A percentile compares a stretch with the other conserved stretches of the same genome.
These are phyloP conservation scores for Sungouiella blattae DNA, from an alignment of 805 yeast genomes.

Conservation along the genomic window DNA sequence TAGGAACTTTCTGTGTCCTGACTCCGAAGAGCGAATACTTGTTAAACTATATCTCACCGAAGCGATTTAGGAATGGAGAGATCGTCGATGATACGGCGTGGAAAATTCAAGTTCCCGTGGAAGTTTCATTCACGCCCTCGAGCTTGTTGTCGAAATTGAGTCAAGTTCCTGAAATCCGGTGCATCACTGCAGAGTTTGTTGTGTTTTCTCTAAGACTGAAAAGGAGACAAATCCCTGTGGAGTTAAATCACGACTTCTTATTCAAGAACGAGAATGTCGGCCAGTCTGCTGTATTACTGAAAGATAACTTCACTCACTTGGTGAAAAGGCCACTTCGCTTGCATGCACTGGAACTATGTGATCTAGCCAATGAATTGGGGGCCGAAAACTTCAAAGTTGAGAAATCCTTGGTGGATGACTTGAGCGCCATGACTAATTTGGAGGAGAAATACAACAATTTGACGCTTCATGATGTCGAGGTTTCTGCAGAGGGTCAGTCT, in stretches of 20 bases:
- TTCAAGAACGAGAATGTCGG: constrained; percentile 26
- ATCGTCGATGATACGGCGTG: constrained; percentile 9
- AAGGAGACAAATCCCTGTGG: constrained; percentile 31
- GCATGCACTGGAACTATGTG: constrained; percentile 27
- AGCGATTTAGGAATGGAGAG: constrained; percentile 12
- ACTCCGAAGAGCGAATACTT: constrained; percentile 29
- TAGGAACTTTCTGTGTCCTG: constrained; percentile 31
- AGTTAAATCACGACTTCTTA: constrained; percentile 31
- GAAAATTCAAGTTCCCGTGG: constrained; percentile 28
- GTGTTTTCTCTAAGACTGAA: constrained; percentile 30
- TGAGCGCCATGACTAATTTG: constrained; percentile 30
- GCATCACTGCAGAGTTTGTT: constrained; percentile 28
- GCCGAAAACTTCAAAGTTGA: constrained; percentile 25
- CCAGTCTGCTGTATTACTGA: too few relatives aligned
- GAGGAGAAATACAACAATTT: constrained; percentile 27
- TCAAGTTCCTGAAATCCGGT: constrained; percentile 23
- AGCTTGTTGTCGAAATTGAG: constrained; percentile 11
- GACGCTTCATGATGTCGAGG: constrained; percentile 17
- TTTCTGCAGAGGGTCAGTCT: constrained; percentile 20
- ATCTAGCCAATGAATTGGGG: constrained; percentile 21
- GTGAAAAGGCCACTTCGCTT: constrained; percentile 31
- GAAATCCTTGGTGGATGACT: constrained; percentile 23
- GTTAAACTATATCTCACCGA: constrained; percentile 22
- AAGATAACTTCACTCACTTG: constrained; percentile 32
- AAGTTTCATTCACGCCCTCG: constrained; percentile 23